Evolutionary conservation across 208 protist species (phyloP).

Genomic region (Herpetomonas tarakana): DNA sequence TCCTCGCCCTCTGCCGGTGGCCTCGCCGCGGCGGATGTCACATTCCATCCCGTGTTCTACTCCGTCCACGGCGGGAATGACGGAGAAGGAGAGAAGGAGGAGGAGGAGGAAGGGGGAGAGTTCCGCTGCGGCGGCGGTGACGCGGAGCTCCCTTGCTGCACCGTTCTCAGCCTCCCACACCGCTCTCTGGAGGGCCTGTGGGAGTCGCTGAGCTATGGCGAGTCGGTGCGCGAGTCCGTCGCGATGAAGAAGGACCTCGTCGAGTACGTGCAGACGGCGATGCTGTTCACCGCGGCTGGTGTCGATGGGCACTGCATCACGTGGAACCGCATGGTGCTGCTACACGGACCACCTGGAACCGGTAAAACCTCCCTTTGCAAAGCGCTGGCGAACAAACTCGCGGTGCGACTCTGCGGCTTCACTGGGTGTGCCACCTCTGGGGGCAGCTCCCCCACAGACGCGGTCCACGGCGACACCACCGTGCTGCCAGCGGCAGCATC

Average conservation of each 20-base stretch:
- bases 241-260: constrained; percentile 90
- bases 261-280: constrained; percentile 82
- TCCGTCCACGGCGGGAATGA: constrained; percentile 3
- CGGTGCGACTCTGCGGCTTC: constrained; percentile 42
- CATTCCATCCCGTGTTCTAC: too few relatives aligned
- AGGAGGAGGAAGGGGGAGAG: background rate
- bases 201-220: constrained; percentile 86
- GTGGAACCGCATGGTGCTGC: constrained; percentile 81
- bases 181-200: constrained; percentile 75
- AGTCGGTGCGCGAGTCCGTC: constrained; percentile 33
- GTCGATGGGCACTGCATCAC: constrained; percentile 80
- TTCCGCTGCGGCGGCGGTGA: constrained; percentile 12
- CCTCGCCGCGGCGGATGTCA: too few relatives aligned
- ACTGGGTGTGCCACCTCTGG: background rate
- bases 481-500: background rate
- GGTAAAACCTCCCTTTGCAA: constrained; percentile 94
- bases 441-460: background rate
- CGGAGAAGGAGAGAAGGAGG: constrained; percentile 1
- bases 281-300: constrained; percentile 81
- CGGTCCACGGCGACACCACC: too few relatives aligned
- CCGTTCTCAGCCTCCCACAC: constrained; percentile 58
- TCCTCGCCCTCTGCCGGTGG: background rate
- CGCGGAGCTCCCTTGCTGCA: constrained; percentile 34
- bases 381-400: constrained; percentile 80
- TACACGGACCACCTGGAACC: constrained; percentile 94